A percentile compares a stretch with the other conserved stretches of the same genome.
Evolutionary conservation across 2,329 filamentous ascomycete species (phyloP).

Genomic region (Fusarium nygamai): DNA sequence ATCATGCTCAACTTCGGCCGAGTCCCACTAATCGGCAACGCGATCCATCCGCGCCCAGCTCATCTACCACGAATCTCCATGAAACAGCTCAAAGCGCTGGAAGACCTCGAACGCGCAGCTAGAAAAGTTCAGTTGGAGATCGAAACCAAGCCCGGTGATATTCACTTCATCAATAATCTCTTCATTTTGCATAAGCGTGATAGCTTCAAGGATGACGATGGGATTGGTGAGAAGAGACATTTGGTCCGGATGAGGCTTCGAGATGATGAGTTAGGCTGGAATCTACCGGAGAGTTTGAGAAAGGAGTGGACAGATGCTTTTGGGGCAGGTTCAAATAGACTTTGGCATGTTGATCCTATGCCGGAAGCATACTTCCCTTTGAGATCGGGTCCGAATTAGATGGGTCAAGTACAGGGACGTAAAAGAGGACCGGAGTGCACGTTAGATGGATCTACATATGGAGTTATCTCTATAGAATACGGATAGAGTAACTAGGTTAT

Average conservation of each 20-base stretch:
- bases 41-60: conserved; percentile 60
- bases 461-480: background rate
- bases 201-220: background rate
- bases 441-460: rapidly evolving
- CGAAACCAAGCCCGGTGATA: conserved; percentile 60
- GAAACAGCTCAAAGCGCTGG: conserved; percentile 64
- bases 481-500: too few species aligned
- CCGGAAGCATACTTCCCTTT: conserved; percentile 66
- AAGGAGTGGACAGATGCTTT: conserved; percentile 65
- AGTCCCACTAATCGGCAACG: conserved; percentile 62
- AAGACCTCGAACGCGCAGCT: conserved; percentile 64
- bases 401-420: rapidly evolving
- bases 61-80: conserved; percentile 60
- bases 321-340: conserved; percentile 51
- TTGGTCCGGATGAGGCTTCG: conserved; percentile 68
- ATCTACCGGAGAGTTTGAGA: conserved; percentile 58
- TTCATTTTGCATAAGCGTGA: conserved; percentile 65
- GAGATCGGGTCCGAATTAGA: conserved; percentile 63
- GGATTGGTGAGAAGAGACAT: conserved; percentile 50
- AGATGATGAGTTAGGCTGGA: conserved; percentile 60
- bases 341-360: conserved; percentile 70
- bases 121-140: conserved; percentile 64
- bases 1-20: conserved; percentile 69
- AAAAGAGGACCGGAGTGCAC: rapidly evolving
- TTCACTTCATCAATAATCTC: conserved; percentile 73